A percentile compares a stretch with the other conserved stretches of the same genome.
Conservation (phyloP, 495 filamentous ascomycete species). For the Cenococcum geophilum region DNA sequence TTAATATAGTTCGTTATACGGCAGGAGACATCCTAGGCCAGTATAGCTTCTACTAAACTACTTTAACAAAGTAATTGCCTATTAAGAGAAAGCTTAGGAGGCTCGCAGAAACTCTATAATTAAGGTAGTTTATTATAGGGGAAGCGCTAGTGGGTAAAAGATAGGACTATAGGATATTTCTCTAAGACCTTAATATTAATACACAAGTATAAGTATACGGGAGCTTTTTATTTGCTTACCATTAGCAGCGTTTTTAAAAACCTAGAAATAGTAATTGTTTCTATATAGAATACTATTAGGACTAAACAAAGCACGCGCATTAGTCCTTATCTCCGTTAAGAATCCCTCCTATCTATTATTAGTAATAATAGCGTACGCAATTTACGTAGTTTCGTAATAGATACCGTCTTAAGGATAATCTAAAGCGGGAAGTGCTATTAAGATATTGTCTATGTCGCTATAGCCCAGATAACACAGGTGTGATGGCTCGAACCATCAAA, state of each 20-base stretch:
- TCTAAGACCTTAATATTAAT: no score
- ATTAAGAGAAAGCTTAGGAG: no score
- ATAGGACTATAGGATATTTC: no score
- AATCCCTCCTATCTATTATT: constrained; percentile 8
- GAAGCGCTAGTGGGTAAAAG: no score
- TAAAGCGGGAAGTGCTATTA: constrained; percentile 10
- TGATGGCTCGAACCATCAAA: no score
- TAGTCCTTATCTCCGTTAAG: neutral
- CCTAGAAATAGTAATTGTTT: no score
- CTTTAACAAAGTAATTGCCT: constrained; percentile 8
- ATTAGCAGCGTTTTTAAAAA: no score
- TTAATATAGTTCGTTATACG: constrained; percentile 11
- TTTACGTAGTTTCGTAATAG: constrained; percentile 12
- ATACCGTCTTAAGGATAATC: constrained; percentile 13
- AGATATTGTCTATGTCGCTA: constrained; percentile 10
- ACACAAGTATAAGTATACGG: no score
- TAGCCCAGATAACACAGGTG: constrained; percentile 14
- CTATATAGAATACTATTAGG: constrained; percentile 9
- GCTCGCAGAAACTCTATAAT: no score
- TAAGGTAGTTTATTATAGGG: no score
- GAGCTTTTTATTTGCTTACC: no score
- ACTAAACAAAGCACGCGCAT: constrained; percentile 1
- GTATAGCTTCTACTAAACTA: constrained; percentile 6
- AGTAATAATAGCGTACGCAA: constrained; percentile 14
- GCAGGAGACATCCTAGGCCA: constrained; percentile 9